These are phyloP conservation scores for Solanum sejunctum DNA, from an alignment of 257 asterid species.

Conservation along the genomic window DNA sequence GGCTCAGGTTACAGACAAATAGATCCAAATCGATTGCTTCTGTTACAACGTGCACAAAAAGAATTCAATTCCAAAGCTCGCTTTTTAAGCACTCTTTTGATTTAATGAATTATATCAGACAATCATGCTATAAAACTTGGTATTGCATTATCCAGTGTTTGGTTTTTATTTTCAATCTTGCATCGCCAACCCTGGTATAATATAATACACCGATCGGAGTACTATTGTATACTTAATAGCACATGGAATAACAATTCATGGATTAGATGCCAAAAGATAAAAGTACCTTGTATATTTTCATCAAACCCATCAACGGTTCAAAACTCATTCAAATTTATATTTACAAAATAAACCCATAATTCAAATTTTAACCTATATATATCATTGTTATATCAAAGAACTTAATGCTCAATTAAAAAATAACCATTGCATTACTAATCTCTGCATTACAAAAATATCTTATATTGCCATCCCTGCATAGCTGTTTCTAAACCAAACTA, in stretches of 20 bases:
- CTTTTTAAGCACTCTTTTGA: neutral
- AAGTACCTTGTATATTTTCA: neutral
- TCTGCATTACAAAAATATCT: neutral
- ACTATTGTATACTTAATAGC: neutral
- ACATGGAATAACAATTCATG: neutral
- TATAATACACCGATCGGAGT: neutral
- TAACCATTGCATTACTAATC: neutral
- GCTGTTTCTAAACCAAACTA: neutral
- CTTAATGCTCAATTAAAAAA: neutral
- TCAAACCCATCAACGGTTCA: neutral
- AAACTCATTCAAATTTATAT: neutral
- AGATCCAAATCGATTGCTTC: neutral
- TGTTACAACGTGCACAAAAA: neutral
- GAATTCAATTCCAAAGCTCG: neutral
- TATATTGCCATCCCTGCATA: neutral
- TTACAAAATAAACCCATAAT: neutral
- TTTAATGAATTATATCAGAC: neutral
- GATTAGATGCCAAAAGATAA: neutral
- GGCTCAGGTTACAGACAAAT: neutral
- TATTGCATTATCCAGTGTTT: neutral
- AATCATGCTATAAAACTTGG: neutral
- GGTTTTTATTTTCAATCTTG: neutral
- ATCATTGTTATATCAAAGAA: neutral
- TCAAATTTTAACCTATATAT: neutral
- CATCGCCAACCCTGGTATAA: neutral